phyloP scores from a whole-genome alignment of 192 early-diverging fungal genomes.

The Gryganskiella cystojenkinii region DNA sequence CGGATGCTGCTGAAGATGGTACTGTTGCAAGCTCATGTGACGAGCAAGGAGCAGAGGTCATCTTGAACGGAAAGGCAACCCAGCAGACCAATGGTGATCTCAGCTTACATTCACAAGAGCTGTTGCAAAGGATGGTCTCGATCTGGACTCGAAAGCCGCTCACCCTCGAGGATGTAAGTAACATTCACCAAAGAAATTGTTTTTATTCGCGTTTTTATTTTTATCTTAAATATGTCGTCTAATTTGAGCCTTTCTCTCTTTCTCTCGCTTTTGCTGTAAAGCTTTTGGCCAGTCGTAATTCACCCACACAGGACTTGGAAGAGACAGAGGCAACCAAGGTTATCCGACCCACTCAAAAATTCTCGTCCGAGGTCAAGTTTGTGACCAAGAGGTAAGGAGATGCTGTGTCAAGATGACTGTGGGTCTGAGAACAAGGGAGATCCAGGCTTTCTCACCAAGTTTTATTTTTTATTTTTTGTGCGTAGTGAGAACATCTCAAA shows the following conservation, averaged over 20 bases:
- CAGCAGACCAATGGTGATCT: too few species aligned
- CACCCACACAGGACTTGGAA: neutral
- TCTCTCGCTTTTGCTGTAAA: neutral
- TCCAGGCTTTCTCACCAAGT: too few species aligned
- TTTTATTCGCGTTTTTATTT: neutral
- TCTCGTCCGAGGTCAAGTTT: slow-evolving; percentile 33
- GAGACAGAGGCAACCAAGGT: neutral
- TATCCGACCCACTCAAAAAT: neutral
- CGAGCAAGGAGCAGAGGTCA: neutral
- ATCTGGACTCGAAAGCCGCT: slow-evolving; percentile 39
- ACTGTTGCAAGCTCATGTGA: neutral
- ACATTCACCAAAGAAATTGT: too few species aligned
- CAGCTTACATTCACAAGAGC: neutral
- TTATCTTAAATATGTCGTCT: neutral
- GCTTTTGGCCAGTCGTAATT: slow-evolving; percentile 1
- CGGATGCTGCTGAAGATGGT: neutral
- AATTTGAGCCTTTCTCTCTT: neutral
- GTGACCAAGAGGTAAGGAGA: slow-evolving; percentile 36
- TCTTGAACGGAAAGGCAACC: too few species aligned
- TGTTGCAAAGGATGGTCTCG: slow-evolving; percentile 24
- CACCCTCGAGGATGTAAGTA: slow-evolving; percentile 30
- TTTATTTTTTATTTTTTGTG: slow-evolving; percentile 12
- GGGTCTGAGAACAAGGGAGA: too few species aligned
- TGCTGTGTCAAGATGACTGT: too few species aligned
- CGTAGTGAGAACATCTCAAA: slow-evolving; percentile 62